Conservation (phyloP, 768 basidiomycete genomes). For the Podaxis pistillaris region DNA sequence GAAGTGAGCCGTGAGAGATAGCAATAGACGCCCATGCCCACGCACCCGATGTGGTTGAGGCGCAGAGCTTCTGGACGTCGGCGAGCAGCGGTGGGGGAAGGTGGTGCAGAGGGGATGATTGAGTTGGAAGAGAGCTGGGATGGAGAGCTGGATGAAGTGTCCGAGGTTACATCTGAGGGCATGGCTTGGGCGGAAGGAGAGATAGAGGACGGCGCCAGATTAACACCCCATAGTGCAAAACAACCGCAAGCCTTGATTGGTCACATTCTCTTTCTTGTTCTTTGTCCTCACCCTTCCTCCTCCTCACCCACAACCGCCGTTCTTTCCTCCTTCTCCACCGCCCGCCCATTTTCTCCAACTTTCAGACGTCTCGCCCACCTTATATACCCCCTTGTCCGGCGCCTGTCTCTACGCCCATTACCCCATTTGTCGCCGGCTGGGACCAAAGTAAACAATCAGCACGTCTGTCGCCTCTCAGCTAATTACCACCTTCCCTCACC, state of each 20-base stretch:
- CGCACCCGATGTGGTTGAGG: conserved; percentile 29
- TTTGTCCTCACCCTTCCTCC: neutral
- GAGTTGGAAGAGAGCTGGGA: neutral
- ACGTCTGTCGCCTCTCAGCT: conserved; percentile 16
- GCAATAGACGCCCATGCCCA: neutral
- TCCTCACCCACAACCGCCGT: neutral
- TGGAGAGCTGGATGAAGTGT: conserved; percentile 7
- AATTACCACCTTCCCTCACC: conserved; percentile 24
- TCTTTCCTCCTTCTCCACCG: neutral
- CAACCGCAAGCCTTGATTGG: neutral
- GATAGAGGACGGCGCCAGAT: neutral
- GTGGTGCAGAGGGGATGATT: conserved; percentile 12
- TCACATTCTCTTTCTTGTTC: neutral
- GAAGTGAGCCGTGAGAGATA: conserved; percentile 7
- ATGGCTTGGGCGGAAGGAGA: neutral
- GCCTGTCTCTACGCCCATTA: conserved; percentile 6
- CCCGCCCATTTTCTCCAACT: too few relatives aligned
- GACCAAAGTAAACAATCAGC: conserved; percentile 28
- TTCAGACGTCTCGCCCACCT: neutral
- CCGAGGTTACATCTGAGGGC: neutral
- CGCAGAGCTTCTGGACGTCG: conserved; percentile 36
- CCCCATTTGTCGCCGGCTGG: conserved; percentile 25
- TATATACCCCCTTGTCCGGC: neutral
- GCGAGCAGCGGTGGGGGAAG: conserved; percentile 25
- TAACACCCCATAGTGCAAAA: neutral